phyloP scores from a whole-genome alignment of 768 basidiomycete species.

The Tulasnella sp. region DNA sequence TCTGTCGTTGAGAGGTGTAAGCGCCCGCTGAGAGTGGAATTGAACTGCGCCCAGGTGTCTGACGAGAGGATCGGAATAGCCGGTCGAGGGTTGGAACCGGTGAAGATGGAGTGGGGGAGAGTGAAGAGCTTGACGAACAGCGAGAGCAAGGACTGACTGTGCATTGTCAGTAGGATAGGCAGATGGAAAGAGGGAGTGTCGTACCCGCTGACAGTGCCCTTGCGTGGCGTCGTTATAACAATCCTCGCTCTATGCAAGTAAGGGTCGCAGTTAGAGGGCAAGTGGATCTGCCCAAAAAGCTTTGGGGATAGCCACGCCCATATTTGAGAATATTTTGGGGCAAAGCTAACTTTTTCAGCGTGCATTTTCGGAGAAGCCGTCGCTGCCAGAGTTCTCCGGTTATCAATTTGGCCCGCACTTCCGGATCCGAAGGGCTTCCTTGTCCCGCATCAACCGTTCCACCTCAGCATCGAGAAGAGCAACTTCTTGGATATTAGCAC shows the following conservation, averaged over 20 bases:
- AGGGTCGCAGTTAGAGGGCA: too few species aligned
- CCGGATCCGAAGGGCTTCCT: too few species aligned
- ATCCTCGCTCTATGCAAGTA: too few species aligned
- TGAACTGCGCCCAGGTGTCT: background rate
- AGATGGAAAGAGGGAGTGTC: background rate
- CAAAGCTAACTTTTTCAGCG: background rate
- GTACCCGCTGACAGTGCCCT: too few species aligned
- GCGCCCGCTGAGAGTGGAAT: background rate
- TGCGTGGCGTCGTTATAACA: too few species aligned
- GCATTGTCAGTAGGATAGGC: background rate
- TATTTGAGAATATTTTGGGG: background rate
- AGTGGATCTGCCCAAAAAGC: background rate
- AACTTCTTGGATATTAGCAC: too few species aligned
- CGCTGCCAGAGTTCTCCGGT: background rate
- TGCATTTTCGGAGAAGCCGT: background rate
- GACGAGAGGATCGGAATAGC: background rate
- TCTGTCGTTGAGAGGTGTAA: background rate
- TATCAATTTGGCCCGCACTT: background rate
- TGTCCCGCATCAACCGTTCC: too few species aligned
- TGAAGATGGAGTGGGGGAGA: background rate
- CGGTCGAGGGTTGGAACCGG: background rate
- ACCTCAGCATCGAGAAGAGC: too few species aligned
- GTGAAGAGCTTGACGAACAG: background rate
- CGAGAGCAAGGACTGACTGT: background rate
- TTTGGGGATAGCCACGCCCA: background rate